phyloP scores from a whole-genome alignment of 106 monocot species.

The Chionographis japonica region DNA sequence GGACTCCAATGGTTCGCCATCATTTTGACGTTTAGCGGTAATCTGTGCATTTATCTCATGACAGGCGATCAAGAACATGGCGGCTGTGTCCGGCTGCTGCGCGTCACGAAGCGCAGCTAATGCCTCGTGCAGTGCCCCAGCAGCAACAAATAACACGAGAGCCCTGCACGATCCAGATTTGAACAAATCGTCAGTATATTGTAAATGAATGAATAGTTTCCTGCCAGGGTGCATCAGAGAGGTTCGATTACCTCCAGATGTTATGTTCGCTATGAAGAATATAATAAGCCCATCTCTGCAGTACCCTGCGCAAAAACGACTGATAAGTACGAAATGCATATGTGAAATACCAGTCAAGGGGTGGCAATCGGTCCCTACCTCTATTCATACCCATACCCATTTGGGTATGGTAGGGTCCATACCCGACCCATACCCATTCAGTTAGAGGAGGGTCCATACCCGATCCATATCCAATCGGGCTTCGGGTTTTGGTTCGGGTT shows the following conservation, averaged over 20 bases:
- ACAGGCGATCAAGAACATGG: constrained; percentile 96
- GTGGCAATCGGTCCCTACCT: too few species aligned
- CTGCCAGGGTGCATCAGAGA: not conserved
- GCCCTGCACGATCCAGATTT: constrained; percentile 41
- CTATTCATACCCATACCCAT: too few species aligned
- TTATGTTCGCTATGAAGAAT: constrained; percentile 79
- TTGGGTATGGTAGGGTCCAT: too few species aligned
- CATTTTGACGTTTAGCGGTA: constrained; percentile 4
- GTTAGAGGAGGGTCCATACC: too few species aligned
- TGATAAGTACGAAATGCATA: not conserved
- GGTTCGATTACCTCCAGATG: constrained; percentile 75
- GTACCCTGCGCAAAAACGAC: constrained; percentile 46
- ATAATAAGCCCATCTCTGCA: constrained; percentile 90
- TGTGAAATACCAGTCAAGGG: too few species aligned
- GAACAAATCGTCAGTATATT: not conserved
- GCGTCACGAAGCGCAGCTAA: constrained; percentile 74
- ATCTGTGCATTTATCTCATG: constrained; percentile 74
- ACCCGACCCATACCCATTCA: too few species aligned
- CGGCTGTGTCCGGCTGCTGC: constrained; percentile 81
- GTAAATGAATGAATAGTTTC: not conserved
- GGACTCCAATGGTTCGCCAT: constrained; percentile 15
- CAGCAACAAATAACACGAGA: constrained; percentile 80
- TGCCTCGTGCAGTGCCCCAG: constrained; percentile 83
- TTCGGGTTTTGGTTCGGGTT: too few species aligned
- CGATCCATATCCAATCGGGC: too few species aligned